Evolutionary conservation across 768 basidiomycete genomes (phyloP), one percentile per base, ranked within the genome.

Genomic region (Steccherinum ochraceum): DNA sequence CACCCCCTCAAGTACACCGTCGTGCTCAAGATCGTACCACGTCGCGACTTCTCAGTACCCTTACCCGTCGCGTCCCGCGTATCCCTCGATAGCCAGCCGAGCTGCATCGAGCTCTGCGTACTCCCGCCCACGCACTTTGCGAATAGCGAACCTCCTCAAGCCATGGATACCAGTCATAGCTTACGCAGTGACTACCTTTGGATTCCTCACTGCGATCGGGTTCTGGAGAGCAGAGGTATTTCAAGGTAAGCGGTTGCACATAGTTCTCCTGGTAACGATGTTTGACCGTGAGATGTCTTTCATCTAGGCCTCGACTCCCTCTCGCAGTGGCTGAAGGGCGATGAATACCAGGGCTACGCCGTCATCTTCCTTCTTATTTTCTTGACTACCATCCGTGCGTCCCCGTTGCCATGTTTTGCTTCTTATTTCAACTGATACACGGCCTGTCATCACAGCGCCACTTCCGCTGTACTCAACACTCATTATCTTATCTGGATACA

Each of bases 401-500:
- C 44, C 55, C 24, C 46, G 18, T 47, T 46, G n/a, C 13, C 5
- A n/a, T 57, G 18, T 58, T 61, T n/a, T 61, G 68, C 50, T 23
- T 2, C 40, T 26, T 24, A 10, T 25, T n/a, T 18, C 40, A 18
- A 48, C 41, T 18, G 41, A 26, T 45, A 42, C 42, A 50, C 51
- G 56, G 49, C 42, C 23, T 47, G 19, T 24, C 24, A 53, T 48
- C 52, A 25, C 62, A 92, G 90, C 93, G 40, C 93, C 93, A 27
- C 62, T 96, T 45, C 93, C 93, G 27, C 74, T 96, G 50, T 96
- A 95, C 70, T 93, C 90, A 58, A 95, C 93, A 0, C 76, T 96
- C 68, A 93, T 95, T 63, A 81, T 91, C 57, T 74, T 96, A 58
- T 89, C 91, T 40, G 93, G 93, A 20, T 95, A 95, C 66, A 92